Conservation (phyloP, 805 yeast species). For the Sungouiozyma intestinalis region DNA sequence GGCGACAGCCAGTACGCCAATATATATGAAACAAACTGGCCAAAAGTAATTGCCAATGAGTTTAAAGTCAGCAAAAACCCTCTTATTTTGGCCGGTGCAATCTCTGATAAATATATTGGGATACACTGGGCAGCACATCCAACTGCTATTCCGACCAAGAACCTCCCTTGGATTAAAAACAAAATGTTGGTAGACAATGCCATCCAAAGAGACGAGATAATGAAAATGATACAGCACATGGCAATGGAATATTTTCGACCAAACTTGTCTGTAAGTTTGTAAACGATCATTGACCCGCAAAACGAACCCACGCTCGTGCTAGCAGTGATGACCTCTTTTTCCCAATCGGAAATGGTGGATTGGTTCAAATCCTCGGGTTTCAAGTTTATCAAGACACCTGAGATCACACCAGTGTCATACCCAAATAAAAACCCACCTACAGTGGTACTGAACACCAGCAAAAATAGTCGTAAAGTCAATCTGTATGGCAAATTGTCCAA, state of each 20-base stretch:
- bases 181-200: constrained; percentile 32
- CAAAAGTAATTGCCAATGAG: constrained; percentile 39
- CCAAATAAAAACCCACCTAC: constrained; percentile 56
- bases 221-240: constrained; percentile 37
- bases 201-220: constrained; percentile 41
- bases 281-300: constrained; percentile 42
- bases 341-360: constrained; percentile 27
- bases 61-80: constrained; percentile 32
- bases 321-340: constrained; percentile 35
- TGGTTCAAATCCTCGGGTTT: constrained; percentile 30
- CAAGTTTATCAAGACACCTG: constrained; percentile 44
- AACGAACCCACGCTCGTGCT: constrained; percentile 46
- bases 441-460: constrained; percentile 30
- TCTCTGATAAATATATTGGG: constrained; percentile 48
- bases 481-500: constrained; percentile 22
- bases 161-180: constrained; percentile 43
- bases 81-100: constrained; percentile 34
- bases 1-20: constrained; percentile 27
- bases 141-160: constrained; percentile 59
- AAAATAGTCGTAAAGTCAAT: constrained; percentile 12
- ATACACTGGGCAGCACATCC: constrained; percentile 63
- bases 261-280: constrained; percentile 37
- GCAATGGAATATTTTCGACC: constrained; percentile 35
- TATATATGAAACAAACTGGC: constrained; percentile 38
- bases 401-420: constrained; percentile 54